phyloP scores from a whole-genome alignment of 176 grass and related monocot species.

The Echinochloa phyllopogon region DNA sequence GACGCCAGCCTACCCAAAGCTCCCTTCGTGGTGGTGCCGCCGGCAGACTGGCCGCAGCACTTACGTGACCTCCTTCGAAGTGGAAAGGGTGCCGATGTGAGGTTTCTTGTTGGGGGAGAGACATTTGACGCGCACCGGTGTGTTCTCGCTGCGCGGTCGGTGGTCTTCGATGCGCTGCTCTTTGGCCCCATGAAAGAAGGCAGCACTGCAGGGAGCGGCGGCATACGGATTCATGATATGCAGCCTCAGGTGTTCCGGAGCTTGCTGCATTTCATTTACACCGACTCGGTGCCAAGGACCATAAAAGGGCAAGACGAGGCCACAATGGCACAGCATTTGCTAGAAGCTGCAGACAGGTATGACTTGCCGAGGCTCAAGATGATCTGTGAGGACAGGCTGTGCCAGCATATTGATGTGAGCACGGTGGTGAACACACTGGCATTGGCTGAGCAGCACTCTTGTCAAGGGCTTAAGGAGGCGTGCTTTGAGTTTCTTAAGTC shows the following conservation, averaged over 20 bases:
- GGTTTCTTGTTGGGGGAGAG: constrained; percentile 40
- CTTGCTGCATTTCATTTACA: constrained; percentile 52
- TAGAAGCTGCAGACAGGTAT: constrained; percentile 66
- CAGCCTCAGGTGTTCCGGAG: not conserved
- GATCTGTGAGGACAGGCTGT: constrained; percentile 49
- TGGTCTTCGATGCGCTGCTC: constrained; percentile 42
- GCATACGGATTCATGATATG: not conserved
- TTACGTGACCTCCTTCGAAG: constrained; percentile 23
- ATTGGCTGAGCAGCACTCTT: constrained; percentile 36
- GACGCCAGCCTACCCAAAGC: not conserved
- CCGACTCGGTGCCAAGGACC: not conserved
- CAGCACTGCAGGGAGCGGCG: not conserved
- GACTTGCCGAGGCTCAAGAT: constrained; percentile 46
- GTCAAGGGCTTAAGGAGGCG: constrained; percentile 19
- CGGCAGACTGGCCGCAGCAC: constrained; percentile 30
- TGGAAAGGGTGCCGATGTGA: constrained; percentile 39
- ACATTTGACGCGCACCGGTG: constrained; percentile 35
- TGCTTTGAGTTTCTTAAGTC: constrained; percentile 34
- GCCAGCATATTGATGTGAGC: not conserved
- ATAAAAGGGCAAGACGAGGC: not conserved
- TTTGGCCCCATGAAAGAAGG: constrained; percentile 51
- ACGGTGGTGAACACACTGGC: constrained; percentile 6
- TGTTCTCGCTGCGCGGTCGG: constrained; percentile 51
- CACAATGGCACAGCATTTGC: constrained; percentile 49
- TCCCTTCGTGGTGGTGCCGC: not conserved